Base-by-base conservation (phyloP, 495 filamentous ascomycete genomes). In the Xanthoparmelia taractica region DNA sequence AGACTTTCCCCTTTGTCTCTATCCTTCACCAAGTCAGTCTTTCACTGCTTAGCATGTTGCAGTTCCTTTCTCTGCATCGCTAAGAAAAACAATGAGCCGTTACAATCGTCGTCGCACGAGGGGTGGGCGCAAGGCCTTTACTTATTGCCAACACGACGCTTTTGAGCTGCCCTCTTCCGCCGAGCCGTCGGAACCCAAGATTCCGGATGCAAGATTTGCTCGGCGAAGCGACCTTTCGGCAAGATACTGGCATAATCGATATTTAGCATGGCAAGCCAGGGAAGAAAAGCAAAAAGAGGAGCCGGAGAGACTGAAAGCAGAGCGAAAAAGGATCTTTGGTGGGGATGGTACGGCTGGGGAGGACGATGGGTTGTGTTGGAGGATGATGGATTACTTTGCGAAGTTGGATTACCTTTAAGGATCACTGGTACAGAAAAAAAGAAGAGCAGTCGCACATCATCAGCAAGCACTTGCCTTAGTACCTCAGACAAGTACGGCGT, bases 71-170 rank as follows among this genome's bases (percentile, higher is more conserved):
- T 12, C 41, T 36, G 31, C 4, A 25, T 37, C 6, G 12, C 33
- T 37, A 7, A n/a, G 11, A 36, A 10, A 33, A 27, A 15, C 10
- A n/a, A 70, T 70, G 68, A 67, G 65, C 50, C 59, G 65, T 27
- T 66, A 70, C 40, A 70, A 70, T 45, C 61, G 68, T 29, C 65
- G 68, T 52, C 65, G 66, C 20, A 64, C 60, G 13, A 62, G 68
- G 12, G 29, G 27, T n/a, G 54, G 23, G 47, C 63, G 45, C 45
- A 61, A 52, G 31, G 25, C 18, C 34, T 43, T 55, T 27, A n/a
- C 31, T 57, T 4, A 34, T 29, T 50, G 17, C 47, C 65, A n/a
- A 45, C 31, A 17, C 33, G 29, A 57, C 8, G 60, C 15, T 37
- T 67, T 63, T 20, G 45, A 48, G 27, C 34, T 57, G 25, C 45